Percentiles rank a stretch among this genome's conserved stretches.
Evolutionary conservation across 2,329 filamentous ascomycete species (phyloP).

Genomic region (Gaeumannomyces tritici): DNA sequence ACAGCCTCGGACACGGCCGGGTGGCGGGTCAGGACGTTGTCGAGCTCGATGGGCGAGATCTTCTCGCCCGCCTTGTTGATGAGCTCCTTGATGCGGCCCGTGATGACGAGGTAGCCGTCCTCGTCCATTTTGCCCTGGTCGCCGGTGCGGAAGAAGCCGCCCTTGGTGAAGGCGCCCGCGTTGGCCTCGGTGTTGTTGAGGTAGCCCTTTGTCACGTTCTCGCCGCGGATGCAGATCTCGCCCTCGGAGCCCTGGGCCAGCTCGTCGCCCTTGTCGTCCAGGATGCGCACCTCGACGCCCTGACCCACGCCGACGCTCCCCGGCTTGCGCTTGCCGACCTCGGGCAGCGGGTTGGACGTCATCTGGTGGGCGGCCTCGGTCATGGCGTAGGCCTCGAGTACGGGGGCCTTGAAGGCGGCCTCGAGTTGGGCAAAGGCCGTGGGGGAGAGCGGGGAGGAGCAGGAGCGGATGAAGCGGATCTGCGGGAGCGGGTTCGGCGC

Average conservation of each 20-base stretch:
- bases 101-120: slow-evolving; percentile 78
- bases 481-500: slow-evolving; percentile 56
- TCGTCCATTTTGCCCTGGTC: slow-evolving; percentile 75
- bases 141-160: slow-evolving; percentile 80
- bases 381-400: slow-evolving; percentile 88
- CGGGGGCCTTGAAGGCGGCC: slow-evolving; percentile 64
- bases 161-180: slow-evolving; percentile 58
- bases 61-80: slow-evolving; percentile 90
- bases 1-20: slow-evolving; percentile 68
- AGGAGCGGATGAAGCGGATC: slow-evolving; percentile 82
- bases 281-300: slow-evolving; percentile 72
- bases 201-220: slow-evolving; percentile 79
- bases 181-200: slow-evolving; percentile 76
- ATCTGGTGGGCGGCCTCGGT: slow-evolving; percentile 83
- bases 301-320: slow-evolving; percentile 77
- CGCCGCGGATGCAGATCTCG: slow-evolving; percentile 74
- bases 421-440: slow-evolving; percentile 76
- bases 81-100: slow-evolving; percentile 85
- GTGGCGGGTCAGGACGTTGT: slow-evolving; percentile 71
- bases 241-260: slow-evolving; percentile 61
- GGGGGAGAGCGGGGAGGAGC: slow-evolving; percentile 74
- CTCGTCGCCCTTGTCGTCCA: slow-evolving; percentile 60
- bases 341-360: slow-evolving; percentile 66
- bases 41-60: slow-evolving; percentile 79
- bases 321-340: slow-evolving; percentile 60